phyloP scores from a whole-genome alignment of 352 stramenopile genomes.

The Globisporangium mamillatum region DNA sequence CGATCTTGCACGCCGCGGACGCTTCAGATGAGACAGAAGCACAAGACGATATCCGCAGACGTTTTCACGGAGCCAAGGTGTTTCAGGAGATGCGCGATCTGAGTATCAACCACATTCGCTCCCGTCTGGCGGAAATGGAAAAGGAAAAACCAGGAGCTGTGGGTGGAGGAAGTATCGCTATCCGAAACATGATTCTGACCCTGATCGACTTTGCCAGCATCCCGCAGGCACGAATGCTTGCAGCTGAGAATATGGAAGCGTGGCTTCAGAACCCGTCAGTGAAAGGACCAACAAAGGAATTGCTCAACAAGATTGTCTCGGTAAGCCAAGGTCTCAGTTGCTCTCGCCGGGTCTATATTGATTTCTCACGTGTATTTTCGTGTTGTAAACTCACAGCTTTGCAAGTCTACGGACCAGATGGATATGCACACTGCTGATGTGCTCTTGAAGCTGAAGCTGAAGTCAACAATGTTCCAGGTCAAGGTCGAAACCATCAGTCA shows the following conservation, averaged over 20 bases:
- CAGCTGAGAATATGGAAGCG: constrained; percentile 71
- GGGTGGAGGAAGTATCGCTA: constrained; percentile 43
- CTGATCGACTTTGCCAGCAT: constrained; percentile 64
- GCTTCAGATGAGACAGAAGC: not conserved
- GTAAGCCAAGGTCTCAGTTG: constrained; percentile 17
- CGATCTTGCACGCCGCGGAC: constrained; percentile 34
- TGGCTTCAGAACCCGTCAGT: constrained; percentile 82
- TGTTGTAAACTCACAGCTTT: constrained; percentile 27
- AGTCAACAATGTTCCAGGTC: constrained; percentile 87
- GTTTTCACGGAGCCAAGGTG: constrained; percentile 43
- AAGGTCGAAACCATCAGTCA: constrained; percentile 84
- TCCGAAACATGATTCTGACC: constrained; percentile 76
- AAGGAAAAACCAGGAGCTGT: constrained; percentile 45
- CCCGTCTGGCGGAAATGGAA: constrained; percentile 60
- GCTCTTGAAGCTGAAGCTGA: constrained; percentile 82
- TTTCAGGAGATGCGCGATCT: constrained; percentile 55
- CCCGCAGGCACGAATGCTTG: constrained; percentile 54
- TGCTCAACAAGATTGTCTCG: constrained; percentile 68
- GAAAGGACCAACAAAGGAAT: constrained; percentile 65
- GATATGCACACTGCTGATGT: constrained; percentile 70
- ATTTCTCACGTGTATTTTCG: not conserved
- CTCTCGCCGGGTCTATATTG: not conserved
- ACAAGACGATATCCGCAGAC: constrained; percentile 28
- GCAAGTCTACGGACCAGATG: constrained; percentile 49
- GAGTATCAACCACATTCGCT: constrained; percentile 66